phyloP scores from a whole-genome alignment of 257 asterid species.

The Solanum gandarillasii region DNA sequence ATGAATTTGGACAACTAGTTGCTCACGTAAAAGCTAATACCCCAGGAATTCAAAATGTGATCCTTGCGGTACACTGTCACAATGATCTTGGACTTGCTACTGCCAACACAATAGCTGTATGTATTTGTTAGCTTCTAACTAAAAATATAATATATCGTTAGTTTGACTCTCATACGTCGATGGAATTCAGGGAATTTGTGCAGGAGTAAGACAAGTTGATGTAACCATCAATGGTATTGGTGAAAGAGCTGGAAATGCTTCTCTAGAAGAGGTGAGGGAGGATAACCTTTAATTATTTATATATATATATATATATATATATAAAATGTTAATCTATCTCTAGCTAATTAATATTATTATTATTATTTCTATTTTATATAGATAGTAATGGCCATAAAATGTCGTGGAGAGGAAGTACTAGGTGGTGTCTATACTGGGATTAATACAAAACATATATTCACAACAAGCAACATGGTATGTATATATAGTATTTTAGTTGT shows the following conservation, averaged over 20 bases:
- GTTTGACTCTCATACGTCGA: background rate
- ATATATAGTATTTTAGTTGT: too few relatives aligned
- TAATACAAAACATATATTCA: slow-evolving; percentile 49
- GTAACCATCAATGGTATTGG: slow-evolving; percentile 93
- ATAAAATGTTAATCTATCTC: too few relatives aligned
- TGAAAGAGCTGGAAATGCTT: slow-evolving; percentile 97
- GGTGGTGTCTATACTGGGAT: slow-evolving; percentile 74
- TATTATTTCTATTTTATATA: background rate
- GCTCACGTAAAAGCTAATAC: slow-evolving; percentile 76
- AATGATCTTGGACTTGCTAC: slow-evolving; percentile 93
- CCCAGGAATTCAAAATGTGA: slow-evolving; percentile 68
- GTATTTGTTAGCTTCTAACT: too few relatives aligned
- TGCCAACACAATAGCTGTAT: slow-evolving; percentile 64
- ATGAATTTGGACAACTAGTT: slow-evolving; percentile 66
- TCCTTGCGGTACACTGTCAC: slow-evolving; percentile 90
- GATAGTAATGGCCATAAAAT: slow-evolving; percentile 83
- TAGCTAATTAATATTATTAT: too few relatives aligned
- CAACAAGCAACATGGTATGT: slow-evolving; percentile 86
- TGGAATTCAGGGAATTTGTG: slow-evolving; percentile 48
- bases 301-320: too few relatives aligned
- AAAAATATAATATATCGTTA: too few relatives aligned
- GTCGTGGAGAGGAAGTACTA: slow-evolving; percentile 64
- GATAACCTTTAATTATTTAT: too few relatives aligned
- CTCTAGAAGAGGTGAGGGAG: slow-evolving; percentile 52
- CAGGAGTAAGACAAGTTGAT: slow-evolving; percentile 87